These are phyloP conservation scores for Fomitopsis serialis DNA, from an alignment of 768 basidiomycete species.

Conservation along the genomic window DNA sequence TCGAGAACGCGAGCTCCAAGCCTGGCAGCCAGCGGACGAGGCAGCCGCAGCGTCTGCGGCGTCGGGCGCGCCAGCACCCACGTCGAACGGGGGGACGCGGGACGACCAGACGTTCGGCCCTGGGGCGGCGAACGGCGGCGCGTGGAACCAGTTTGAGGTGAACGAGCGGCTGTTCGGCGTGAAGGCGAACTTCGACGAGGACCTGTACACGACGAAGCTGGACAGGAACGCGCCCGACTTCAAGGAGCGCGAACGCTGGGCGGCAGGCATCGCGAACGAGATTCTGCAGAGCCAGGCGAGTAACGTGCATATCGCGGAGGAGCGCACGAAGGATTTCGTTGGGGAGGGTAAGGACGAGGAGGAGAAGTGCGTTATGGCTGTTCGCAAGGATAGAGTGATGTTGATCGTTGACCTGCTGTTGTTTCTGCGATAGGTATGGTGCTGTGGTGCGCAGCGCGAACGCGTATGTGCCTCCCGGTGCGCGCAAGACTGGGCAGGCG, in stretches of 20 bases:
- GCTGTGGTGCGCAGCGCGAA: slow-evolving; percentile 85
- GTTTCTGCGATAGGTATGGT: slow-evolving; percentile 60
- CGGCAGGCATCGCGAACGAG: slow-evolving; percentile 85
- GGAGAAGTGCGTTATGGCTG: slow-evolving; percentile 67
- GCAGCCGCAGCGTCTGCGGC: slow-evolving; percentile 23
- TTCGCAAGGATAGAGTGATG: background rate
- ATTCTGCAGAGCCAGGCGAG: slow-evolving; percentile 71
- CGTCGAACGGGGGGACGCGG: slow-evolving; percentile 22
- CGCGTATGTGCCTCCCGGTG: slow-evolving; percentile 93
- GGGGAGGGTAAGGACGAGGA: slow-evolving; percentile 77
- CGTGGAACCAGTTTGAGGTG: slow-evolving; percentile 90
- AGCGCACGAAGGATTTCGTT: slow-evolving; percentile 55
- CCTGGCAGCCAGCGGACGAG: slow-evolving; percentile 51
- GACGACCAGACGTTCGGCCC: slow-evolving; percentile 73
- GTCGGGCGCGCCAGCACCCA: background rate
- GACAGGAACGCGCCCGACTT: slow-evolving; percentile 82
- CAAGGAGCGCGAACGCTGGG: slow-evolving; percentile 83
- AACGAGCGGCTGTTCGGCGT: slow-evolving; percentile 95
- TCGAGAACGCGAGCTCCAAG: slow-evolving; percentile 76
- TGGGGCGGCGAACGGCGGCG: slow-evolving; percentile 33
- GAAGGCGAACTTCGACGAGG: slow-evolving; percentile 88
- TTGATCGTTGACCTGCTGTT: slow-evolving; percentile 17
- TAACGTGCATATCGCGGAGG: slow-evolving; percentile 89
- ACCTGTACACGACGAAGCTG: slow-evolving; percentile 90
- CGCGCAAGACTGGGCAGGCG: slow-evolving; percentile 43